Conservation (phyloP, 805 yeast species). For the Candida hispaniensis region DNA sequence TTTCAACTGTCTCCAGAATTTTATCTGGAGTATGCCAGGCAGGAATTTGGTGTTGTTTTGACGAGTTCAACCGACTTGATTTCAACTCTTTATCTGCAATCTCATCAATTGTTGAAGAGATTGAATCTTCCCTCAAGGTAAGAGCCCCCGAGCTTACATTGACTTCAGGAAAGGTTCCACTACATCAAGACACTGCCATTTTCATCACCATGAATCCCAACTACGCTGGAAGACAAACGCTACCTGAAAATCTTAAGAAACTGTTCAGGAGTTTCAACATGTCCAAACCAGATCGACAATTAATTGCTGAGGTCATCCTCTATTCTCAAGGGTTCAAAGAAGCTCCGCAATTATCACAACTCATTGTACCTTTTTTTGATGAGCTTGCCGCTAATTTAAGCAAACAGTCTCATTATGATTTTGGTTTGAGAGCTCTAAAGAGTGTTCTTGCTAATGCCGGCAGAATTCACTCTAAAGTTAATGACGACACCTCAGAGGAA, state of each 20-base stretch:
- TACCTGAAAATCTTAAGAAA: conserved; percentile 80
- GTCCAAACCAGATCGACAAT: conserved; percentile 55
- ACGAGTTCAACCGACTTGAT: conserved; percentile 79
- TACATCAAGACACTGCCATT: conserved; percentile 39
- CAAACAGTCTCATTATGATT: conserved; percentile 70
- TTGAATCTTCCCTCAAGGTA: conserved; percentile 36
- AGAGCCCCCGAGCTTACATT: not conserved
- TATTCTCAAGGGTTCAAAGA: conserved; percentile 57
- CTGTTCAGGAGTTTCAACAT: conserved; percentile 68
- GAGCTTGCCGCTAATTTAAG: conserved; percentile 36
- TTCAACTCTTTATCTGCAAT: conserved; percentile 69
- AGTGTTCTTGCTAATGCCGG: conserved; percentile 54
- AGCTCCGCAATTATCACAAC: conserved; percentile 37
- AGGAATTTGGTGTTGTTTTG: conserved; percentile 95
- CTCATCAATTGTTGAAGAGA: conserved; percentile 64
- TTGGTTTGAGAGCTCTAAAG: conserved; percentile 78
- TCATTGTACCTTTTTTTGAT: conserved; percentile 46
- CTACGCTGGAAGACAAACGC: conserved; percentile 67
- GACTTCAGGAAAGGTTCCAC: conserved; percentile 8
- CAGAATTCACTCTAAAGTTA: conserved; percentile 8
- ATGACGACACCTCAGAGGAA: conserved; percentile 1
- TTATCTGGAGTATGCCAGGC: conserved; percentile 67
- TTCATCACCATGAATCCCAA: conserved; percentile 89
- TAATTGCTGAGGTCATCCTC: conserved; percentile 63
- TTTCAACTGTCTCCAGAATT: conserved; percentile 64